These are phyloP conservation scores for Venturia pyrina DNA, from an alignment of 2,329 filamentous ascomycete genomes.

Conservation along the genomic window DNA sequence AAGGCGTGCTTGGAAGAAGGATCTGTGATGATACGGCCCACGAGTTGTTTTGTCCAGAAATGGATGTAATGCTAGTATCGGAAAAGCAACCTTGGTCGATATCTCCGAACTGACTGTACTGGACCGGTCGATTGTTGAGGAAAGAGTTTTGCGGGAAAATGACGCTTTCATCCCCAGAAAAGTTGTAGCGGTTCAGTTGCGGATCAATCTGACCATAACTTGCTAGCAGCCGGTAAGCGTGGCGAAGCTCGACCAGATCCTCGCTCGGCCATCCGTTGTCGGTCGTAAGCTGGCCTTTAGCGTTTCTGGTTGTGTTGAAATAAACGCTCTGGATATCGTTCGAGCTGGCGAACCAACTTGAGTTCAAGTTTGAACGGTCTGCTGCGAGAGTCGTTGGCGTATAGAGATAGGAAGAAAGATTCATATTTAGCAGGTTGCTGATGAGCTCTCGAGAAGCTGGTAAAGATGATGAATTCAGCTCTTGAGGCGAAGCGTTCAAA, in stretches of 20 bases:
- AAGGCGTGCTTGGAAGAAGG: background rate
- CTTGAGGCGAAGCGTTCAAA: conserved; percentile 17
- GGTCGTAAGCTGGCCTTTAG: conserved; percentile 33
- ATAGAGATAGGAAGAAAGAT: conserved; percentile 44
- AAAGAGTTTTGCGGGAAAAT: conserved; percentile 44
- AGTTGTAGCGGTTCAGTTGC: conserved; percentile 47
- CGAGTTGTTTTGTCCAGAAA: conserved; percentile 17
- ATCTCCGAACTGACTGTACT: conserved; percentile 22
- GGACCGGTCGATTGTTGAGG: conserved; percentile 17
- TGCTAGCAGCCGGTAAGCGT: conserved; percentile 44
- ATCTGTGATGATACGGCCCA: conserved; percentile 22
- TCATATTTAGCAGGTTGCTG: conserved; percentile 37
- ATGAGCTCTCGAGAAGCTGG: conserved; percentile 36
- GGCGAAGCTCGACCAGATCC: conserved; percentile 45
- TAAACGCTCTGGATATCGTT: conserved; percentile 41
- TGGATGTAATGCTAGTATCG: conserved; percentile 9
- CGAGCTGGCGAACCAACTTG: conserved; percentile 44
- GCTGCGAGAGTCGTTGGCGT: conserved; percentile 38
- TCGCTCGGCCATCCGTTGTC: conserved; percentile 55
- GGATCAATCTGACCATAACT: conserved; percentile 48
- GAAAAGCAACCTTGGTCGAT: conserved; percentile 47
- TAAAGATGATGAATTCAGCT: conserved; percentile 32
- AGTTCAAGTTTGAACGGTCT: conserved; percentile 48
- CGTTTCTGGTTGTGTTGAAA: conserved; percentile 33
- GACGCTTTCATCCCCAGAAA: conserved; percentile 36